These are phyloP conservation scores for Neophaeococcomyces aloes DNA, from an alignment of 2,329 filamentous ascomycete genomes.

Conservation along the genomic window DNA sequence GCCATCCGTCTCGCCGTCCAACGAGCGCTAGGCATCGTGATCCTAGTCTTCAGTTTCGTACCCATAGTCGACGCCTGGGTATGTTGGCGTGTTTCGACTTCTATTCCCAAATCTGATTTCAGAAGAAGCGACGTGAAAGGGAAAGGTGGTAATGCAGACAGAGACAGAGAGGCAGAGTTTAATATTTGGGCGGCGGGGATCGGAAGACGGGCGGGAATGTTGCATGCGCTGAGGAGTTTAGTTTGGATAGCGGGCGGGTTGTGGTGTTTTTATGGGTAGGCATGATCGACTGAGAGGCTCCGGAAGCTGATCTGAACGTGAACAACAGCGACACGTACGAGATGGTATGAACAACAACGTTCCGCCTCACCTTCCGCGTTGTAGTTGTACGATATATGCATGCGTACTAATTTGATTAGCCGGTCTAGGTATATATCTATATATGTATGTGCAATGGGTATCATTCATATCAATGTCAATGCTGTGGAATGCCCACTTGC, in stretches of 20 bases:
- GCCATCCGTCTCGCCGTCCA: constrained; percentile 8
- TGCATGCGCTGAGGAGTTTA: constrained; percentile 7
- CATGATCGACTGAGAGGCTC: too few relatives aligned
- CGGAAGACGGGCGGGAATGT: constrained; percentile 9
- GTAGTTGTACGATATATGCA: too few relatives aligned
- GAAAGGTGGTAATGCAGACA: neutral
- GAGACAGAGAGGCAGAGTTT: neutral
- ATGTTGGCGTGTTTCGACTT: constrained; percentile 1
- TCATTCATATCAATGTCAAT: too few relatives aligned
- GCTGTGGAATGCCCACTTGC: too few relatives aligned
- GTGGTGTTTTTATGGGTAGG: constrained; percentile 13
- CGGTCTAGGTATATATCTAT: too few relatives aligned
- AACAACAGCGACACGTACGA: too few relatives aligned
- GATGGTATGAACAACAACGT: too few relatives aligned
- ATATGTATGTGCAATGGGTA: too few relatives aligned
- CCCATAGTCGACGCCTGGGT: constrained; percentile 12
- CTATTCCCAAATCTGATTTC: neutral
- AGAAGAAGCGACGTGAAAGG: neutral
- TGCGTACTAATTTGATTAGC: too few relatives aligned
- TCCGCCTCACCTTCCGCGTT: too few relatives aligned
- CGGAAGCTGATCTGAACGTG: too few relatives aligned
- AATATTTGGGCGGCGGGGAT: neutral
- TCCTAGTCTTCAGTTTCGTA: constrained; percentile 10
- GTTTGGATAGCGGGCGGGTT: constrained; percentile 13
- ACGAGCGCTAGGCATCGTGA: constrained; percentile 14